A percentile compares a stretch with the other conserved stretches of the same genome.
Conservation (phyloP, 202 grass and related monocot species). For the Carex arenaria region DNA sequence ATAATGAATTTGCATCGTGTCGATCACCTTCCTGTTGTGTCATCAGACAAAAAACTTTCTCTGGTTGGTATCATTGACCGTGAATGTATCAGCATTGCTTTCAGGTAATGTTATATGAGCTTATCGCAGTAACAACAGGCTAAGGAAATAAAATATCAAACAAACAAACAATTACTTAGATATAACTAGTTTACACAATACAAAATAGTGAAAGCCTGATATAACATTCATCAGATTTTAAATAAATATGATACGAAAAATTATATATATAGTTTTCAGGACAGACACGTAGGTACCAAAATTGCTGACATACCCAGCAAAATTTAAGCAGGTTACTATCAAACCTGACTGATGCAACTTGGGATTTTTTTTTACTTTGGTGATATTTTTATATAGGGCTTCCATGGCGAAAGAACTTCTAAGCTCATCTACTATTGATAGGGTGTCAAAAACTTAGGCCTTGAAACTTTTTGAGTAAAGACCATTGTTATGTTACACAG, state of each 20-base stretch:
- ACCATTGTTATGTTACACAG: background rate
- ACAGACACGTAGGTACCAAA: background rate
- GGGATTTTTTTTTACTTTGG: background rate
- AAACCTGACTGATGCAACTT: background rate
- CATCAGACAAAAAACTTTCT: slow-evolving; percentile 29
- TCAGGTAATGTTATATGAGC: slow-evolving; percentile 40
- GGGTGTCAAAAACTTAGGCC: background rate
- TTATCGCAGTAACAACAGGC: background rate
- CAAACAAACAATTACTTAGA: background rate
- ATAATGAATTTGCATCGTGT: slow-evolving; percentile 62
- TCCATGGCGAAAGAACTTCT: slow-evolving; percentile 51
- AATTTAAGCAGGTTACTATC: background rate
- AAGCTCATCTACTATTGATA: background rate
- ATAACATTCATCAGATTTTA: background rate
- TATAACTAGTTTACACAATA: background rate
- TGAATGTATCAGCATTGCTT: slow-evolving; percentile 56
- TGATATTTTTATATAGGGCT: slow-evolving; percentile 36
- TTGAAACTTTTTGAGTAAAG: background rate
- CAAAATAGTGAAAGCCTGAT: background rate
- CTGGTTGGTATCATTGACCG: slow-evolving; percentile 66
- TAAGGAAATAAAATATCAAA: background rate
- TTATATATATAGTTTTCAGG: background rate
- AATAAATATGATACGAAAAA: background rate
- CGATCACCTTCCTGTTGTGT: slow-evolving; percentile 68
- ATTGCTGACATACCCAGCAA: background rate